Base-by-base conservation (phyloP, 2,329 filamentous ascomycete species). In the Paraconiothyrium sp. region DNA sequence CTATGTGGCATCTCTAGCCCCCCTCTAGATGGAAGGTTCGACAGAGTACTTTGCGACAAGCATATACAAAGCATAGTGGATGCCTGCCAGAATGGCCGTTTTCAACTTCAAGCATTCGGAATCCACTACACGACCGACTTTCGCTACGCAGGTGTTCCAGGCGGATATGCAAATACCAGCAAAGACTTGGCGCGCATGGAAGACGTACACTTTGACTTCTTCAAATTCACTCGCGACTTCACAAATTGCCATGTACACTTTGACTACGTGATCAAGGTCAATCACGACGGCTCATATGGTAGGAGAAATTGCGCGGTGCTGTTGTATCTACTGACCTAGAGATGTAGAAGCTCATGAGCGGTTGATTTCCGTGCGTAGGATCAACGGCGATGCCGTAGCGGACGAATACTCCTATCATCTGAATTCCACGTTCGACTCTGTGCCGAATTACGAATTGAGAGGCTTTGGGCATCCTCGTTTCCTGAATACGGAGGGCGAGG, bases 171-270 rank as follows among this genome's bases (percentile, higher is more conserved):
- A 2, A 34, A 34, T 27, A 55, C 24, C 2, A 32, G 13, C 24
- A 46, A 46, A 46, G 52, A 55, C 27, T 27, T 55, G 2, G 52
- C 52, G 16, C 52, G 41, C n/a, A 46, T 55, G 52, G 52, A 55
- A 20, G 41, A 55, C 27, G 39, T 55, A 13, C 41, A 55, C 41
- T 55, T 55, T 16, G 41, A 55, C 30, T 55, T 55, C 30, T 35
- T 5, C 27, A 47, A 20, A 6, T 55, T 46, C 30, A 46, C 35
- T 22, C 52, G 30, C 14, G 41, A 32, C 4, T 55, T 55, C 20
- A 10, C 37, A 35, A 14, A 4, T 4, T 35, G 30, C 37, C 16
- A 16, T 14, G 30, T 55, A 13, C 41, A 46, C 11, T 55, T 55
- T n/a, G 52, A 55, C 30, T 47, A 55, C n/a, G 52, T 44, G 2